Percentiles rank a stretch among this genome's conserved stretches.
Conservation (phyloP, 495 filamentous ascomycete species). For the Lineolata rhizophorae region DNA sequence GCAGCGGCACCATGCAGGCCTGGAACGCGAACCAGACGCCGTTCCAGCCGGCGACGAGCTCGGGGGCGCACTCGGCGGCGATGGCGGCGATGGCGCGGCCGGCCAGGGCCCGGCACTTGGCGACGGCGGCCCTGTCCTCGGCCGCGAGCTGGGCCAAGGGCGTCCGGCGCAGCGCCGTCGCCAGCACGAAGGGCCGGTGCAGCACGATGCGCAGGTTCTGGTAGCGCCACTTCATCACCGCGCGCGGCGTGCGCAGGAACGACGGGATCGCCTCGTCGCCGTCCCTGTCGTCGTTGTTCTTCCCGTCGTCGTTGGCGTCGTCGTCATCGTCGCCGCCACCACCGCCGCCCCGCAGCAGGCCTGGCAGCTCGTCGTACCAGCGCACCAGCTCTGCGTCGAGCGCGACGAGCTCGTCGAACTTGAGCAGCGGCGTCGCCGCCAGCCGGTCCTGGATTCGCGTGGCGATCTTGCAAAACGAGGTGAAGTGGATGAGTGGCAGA, state of each 20-base stretch:
- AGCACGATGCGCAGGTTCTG: conserved; percentile 60
- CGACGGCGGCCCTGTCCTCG: conserved; percentile 48
- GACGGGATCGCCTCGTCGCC: conserved; percentile 49
- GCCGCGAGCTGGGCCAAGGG: conserved; percentile 31
- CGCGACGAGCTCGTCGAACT: conserved; percentile 37
- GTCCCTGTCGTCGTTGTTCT: no score
- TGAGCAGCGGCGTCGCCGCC: conserved; percentile 42
- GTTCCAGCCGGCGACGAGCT: conserved; percentile 64
- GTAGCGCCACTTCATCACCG: conserved; percentile 68
- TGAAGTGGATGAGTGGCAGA: conserved; percentile 52
- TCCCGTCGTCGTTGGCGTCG: no score
- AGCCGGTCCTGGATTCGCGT: conserved; percentile 58
- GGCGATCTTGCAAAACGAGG: conserved; percentile 60
- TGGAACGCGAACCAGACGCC: conserved; percentile 71
- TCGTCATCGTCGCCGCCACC: no score
- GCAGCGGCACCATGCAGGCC: conserved; percentile 53
- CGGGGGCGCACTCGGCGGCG: conserved; percentile 38
- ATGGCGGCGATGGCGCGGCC: conserved; percentile 52
- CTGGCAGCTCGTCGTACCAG: conserved; percentile 53
- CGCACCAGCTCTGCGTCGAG: conserved; percentile 45
- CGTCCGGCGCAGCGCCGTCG: conserved; percentile 42
- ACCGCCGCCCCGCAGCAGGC: conserved; percentile 31
- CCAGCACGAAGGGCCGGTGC: conserved; percentile 53
- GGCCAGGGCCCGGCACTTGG: conserved; percentile 45
- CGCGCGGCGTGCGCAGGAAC: conserved; percentile 42